phyloP scores from a whole-genome alignment of 2,329 filamentous ascomycete species.

The Pseudocercospora cruenta region DNA sequence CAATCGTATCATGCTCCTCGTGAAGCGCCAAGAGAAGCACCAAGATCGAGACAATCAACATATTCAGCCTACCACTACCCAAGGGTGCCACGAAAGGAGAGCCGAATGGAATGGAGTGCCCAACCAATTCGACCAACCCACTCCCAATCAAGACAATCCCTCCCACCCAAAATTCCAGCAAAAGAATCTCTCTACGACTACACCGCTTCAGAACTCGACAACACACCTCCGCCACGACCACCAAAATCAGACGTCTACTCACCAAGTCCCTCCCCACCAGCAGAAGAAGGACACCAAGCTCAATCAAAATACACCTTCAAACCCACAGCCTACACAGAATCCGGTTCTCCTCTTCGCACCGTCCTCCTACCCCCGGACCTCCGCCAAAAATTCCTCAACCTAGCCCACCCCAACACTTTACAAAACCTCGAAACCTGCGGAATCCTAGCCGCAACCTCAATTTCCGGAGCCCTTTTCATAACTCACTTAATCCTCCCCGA shows the following conservation, averaged over 20 bases:
- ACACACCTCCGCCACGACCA: slow-evolving; percentile 35
- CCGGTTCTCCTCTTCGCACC: slow-evolving; percentile 81
- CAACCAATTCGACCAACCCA: slow-evolving; percentile 32
- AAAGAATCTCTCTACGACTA: slow-evolving; percentile 34
- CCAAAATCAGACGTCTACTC: slow-evolving; percentile 31
- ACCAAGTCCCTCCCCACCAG: slow-evolving; percentile 34
- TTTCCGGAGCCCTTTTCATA: slow-evolving; percentile 93
- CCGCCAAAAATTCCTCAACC: slow-evolving; percentile 71
- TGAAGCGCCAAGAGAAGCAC: slow-evolving; percentile 7
- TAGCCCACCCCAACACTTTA: slow-evolving; percentile 76
- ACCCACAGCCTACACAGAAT: slow-evolving; percentile 86
- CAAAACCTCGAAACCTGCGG: slow-evolving; percentile 91
- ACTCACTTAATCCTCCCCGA: slow-evolving; percentile 86
- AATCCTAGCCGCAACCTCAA: slow-evolving; percentile 85
- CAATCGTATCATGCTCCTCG: slow-evolving; percentile 17
- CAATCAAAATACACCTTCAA: slow-evolving; percentile 73
- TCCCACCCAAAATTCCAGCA: slow-evolving; percentile 33
- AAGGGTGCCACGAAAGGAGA: slow-evolving; percentile 47
- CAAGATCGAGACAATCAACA: slow-evolving; percentile 3
- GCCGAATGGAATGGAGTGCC: slow-evolving; percentile 39
- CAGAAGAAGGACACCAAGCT: slow-evolving; percentile 40
- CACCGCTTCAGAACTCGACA: slow-evolving; percentile 15
- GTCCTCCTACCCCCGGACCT: slow-evolving; percentile 82
- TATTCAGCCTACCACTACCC: slow-evolving; percentile 48
- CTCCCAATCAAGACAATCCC: slow-evolving; percentile 28